These are phyloP conservation scores for Amylocystis lapponica DNA, from an alignment of 768 basidiomycete species.

Conservation along the genomic window DNA sequence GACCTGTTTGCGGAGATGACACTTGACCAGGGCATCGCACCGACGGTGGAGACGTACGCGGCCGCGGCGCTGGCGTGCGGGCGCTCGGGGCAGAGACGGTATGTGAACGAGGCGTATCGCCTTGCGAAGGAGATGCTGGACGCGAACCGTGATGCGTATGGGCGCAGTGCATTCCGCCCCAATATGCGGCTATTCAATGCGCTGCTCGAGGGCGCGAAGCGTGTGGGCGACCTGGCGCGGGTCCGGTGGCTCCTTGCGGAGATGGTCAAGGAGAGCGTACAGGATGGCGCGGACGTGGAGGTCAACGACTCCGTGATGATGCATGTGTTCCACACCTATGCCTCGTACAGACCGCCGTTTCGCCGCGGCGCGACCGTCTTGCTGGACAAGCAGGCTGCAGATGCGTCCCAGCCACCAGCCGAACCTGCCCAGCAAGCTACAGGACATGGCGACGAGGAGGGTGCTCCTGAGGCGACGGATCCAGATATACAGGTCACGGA, in stretches of 20 bases:
- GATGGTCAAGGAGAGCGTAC: conserved; percentile 44
- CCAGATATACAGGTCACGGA: conserved; percentile 1
- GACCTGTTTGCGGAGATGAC: conserved; percentile 96
- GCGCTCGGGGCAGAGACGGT: conserved; percentile 50
- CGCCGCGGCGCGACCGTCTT: conserved; percentile 43
- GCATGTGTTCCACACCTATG: conserved; percentile 85
- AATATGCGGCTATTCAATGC: conserved; percentile 70
- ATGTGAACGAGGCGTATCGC: conserved; percentile 78
- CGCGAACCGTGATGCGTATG: conserved; percentile 58
- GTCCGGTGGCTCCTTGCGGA: conserved; percentile 91
- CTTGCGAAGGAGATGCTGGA: conserved; percentile 87
- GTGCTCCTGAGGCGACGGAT: neutral
- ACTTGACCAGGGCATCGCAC: conserved; percentile 53
- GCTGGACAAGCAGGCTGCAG: conserved; percentile 21
- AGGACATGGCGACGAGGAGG: no score
- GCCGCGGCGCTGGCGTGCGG: conserved; percentile 83
- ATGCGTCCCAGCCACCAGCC: neutral
- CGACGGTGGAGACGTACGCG: conserved; percentile 67
- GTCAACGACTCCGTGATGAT: conserved; percentile 69
- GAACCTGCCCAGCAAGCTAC: no score
- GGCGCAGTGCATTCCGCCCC: conserved; percentile 51
- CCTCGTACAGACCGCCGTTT: conserved; percentile 72
- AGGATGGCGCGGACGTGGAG: conserved; percentile 22
- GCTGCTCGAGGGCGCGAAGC: conserved; percentile 85
- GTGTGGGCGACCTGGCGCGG: conserved; percentile 75